Conservation (phyloP, 306 rosid species). For the Purshia tridentata region DNA sequence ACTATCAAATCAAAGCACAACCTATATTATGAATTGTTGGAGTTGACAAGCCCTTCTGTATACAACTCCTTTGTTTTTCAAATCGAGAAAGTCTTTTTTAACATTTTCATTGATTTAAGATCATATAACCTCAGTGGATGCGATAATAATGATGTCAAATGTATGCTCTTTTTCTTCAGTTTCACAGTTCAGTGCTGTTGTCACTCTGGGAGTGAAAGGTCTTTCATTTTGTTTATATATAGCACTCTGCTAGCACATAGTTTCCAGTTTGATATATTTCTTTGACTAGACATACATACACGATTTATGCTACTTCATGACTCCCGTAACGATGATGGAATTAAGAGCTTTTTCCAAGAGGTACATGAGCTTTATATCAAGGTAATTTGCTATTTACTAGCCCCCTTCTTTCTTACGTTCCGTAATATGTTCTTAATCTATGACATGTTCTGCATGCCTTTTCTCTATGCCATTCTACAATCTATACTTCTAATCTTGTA, state of each 20-base stretch:
- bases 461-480: background rate
- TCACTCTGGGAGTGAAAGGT: constrained; percentile 8
- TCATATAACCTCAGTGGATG: background rate
- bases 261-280: constrained; percentile 33
- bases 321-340: constrained; percentile 95
- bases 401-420: background rate
- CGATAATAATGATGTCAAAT: background rate
- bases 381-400: constrained; percentile 40
- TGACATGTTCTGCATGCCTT: background rate
- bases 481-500: background rate
- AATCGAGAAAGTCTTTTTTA: background rate
- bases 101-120: no score
- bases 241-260: background rate
- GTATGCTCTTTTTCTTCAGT: background rate
- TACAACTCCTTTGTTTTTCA: background rate
- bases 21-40: background rate
- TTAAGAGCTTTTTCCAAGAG: constrained; percentile 97
- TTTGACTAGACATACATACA: constrained; percentile 76
- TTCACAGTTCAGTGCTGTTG: background rate
- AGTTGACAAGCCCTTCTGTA: background rate
- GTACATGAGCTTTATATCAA: constrained; percentile 96
- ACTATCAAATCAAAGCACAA: background rate
- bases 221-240: constrained; percentile 1
- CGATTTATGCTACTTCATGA: constrained; percentile 93
- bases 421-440: background rate